Conservation (phyloP, 2,329 filamentous ascomycete genomes). For the Penicillium sp. region DNA sequence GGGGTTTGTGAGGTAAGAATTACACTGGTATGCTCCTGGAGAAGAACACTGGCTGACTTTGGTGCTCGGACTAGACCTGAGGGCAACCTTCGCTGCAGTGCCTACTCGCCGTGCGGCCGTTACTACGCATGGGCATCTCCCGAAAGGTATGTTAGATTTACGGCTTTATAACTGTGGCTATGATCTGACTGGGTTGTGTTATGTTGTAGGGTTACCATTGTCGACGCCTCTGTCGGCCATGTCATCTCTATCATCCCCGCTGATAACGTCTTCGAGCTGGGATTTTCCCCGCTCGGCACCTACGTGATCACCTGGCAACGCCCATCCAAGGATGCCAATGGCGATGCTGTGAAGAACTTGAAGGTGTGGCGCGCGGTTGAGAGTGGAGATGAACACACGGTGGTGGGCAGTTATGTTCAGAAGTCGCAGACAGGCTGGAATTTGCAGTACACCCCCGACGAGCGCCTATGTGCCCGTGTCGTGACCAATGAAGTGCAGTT, state of each 20-base stretch:
- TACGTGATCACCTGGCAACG: slow-evolving; percentile 98
- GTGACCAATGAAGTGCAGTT: slow-evolving; percentile 99
- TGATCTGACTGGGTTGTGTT: slow-evolving; percentile 1
- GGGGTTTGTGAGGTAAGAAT: slow-evolving; percentile 63
- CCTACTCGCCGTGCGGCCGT: slow-evolving; percentile 91
- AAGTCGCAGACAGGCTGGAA: slow-evolving; percentile 96
- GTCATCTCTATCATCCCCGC: slow-evolving; percentile 72
- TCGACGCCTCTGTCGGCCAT: slow-evolving; percentile 75
- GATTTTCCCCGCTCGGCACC: slow-evolving; percentile 87
- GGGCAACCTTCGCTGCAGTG: slow-evolving; percentile 90
- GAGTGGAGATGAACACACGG: slow-evolving; percentile 60
- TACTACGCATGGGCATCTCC: slow-evolving; percentile 94
- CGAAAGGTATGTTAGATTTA: slow-evolving; percentile 56
- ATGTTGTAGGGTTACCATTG: slow-evolving; percentile 65
- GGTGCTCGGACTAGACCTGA: slow-evolving; percentile 67
- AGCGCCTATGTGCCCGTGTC: slow-evolving; percentile 85
- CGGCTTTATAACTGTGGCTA: not conserved
- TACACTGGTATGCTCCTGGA: not conserved
- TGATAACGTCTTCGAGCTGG: slow-evolving; percentile 86
- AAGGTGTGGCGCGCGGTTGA: slow-evolving; percentile 92
- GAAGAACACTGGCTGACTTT: slow-evolving; percentile 37
- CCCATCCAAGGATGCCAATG: slow-evolving; percentile 84
- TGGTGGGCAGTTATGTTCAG: slow-evolving; percentile 88
- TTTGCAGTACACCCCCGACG: slow-evolving; percentile 91
- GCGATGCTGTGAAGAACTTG: slow-evolving; percentile 91